Evolutionary conservation across 345 rosid species (phyloP).

Genomic region (Citrus reticulata): DNA sequence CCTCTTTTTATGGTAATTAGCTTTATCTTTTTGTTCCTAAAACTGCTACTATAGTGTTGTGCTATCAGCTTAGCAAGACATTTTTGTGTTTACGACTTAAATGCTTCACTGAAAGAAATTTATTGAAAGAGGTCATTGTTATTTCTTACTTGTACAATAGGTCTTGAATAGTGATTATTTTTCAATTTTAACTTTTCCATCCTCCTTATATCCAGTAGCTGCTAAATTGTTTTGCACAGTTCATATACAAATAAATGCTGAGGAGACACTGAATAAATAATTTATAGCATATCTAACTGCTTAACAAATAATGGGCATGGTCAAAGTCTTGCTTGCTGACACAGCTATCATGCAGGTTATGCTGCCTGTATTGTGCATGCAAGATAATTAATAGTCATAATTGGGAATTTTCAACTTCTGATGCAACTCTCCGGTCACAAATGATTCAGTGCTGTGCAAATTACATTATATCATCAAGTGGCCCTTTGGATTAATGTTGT

Average conservation of each 20-base stretch:
- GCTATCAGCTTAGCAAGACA: not conserved
- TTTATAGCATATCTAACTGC: not conserved
- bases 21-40: not conserved
- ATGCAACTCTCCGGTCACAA: not conserved
- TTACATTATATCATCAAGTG: not conserved
- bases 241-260: not conserved
- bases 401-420: not conserved
- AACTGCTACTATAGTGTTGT: not conserved
- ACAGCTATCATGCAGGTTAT: not conserved
- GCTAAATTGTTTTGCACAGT: not conserved
- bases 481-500: not conserved
- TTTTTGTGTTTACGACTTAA: not conserved
- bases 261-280: not conserved
- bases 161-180: not conserved
- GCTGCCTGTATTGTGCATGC: not conserved
- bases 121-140: not conserved
- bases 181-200: not conserved
- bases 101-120: not conserved
- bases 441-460: not conserved
- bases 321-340: not conserved
- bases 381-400: not conserved
- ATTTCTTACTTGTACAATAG: not conserved
- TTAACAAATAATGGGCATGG: not conserved
- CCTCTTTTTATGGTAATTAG: slow-evolving; percentile 81
- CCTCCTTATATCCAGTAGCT: not conserved